Percentiles rank a stretch among this genome's conserved stretches.
These are phyloP conservation scores for Lavandula angustifolia DNA, from an alignment of 257 asterid species.

Conservation along the genomic window DNA sequence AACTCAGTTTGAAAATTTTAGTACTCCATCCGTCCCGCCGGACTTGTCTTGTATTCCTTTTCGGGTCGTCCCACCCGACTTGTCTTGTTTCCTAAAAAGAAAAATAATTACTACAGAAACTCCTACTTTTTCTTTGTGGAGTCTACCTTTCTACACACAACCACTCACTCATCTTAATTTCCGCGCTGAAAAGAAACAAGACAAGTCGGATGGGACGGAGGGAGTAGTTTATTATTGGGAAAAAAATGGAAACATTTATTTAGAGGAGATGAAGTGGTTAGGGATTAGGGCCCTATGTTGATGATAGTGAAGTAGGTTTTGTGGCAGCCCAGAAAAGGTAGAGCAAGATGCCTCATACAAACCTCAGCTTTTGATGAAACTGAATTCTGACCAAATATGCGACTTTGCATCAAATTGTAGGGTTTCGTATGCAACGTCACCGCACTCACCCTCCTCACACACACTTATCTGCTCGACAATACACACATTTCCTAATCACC, in stretches of 20 bases:
- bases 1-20: too few species aligned
- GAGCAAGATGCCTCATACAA: constrained; percentile 19
- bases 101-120: too few species aligned
- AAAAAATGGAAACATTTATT: neutral
- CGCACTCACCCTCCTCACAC: constrained; percentile 20
- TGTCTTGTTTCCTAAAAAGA: too few species aligned
- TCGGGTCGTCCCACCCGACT: too few species aligned
- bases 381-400: constrained; percentile 6
- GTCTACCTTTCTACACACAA: too few species aligned
- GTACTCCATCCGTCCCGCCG: too few species aligned
- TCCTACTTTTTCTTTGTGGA: too few species aligned
- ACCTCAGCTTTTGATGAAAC: constrained; percentile 34
- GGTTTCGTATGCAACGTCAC: constrained; percentile 46
- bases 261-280: neutral
- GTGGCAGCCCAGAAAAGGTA: constrained; percentile 32
- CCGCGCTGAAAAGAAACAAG: too few species aligned
- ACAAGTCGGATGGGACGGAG: too few species aligned
- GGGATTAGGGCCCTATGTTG: neutral
- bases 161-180: too few species aligned
- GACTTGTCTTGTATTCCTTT: too few species aligned
- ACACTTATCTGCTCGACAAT: constrained; percentile 50
- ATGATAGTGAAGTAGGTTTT: constrained; percentile 1
- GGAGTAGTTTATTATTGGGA: too few species aligned
- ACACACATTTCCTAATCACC: constrained; percentile 31
- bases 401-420: constrained; percentile 57